phyloP scores from a whole-genome alignment of 441 rosid species.

The Biscutella laevigata region DNA sequence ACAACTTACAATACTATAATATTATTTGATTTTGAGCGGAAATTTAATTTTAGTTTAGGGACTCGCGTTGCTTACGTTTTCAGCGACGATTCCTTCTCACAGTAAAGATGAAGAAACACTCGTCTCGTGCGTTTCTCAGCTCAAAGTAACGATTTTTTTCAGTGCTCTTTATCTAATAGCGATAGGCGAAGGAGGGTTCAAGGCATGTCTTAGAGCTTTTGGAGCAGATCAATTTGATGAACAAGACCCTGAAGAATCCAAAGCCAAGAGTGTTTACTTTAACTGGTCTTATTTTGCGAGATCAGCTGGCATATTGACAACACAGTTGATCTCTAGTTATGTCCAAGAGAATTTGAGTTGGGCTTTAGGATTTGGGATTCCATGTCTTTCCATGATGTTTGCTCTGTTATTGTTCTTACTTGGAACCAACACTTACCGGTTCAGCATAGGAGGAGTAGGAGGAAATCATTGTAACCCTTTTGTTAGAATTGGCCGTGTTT shows the following conservation, averaged over 20 bases:
- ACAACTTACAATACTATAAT: too few species aligned
- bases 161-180: conserved; percentile 46
- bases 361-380: conserved; percentile 46
- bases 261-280: conserved; percentile 44
- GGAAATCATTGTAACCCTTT: conserved; percentile 24
- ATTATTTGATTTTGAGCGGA: too few species aligned
- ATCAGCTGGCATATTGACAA: conserved; percentile 22
- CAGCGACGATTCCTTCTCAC: conserved; percentile 32
- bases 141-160: conserved; percentile 33
- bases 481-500: conserved; percentile 34
- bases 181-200: conserved; percentile 41
- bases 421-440: conserved; percentile 37
- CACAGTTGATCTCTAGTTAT: conserved; percentile 28
- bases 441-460: conserved; percentile 3
- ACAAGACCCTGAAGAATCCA: conserved; percentile 34
- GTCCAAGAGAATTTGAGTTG: conserved; percentile 49
- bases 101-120: conserved; percentile 22
- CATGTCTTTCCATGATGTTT: conserved; percentile 33
- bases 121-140: conserved; percentile 15
- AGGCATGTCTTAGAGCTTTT: conserved; percentile 50
- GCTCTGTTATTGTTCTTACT: conserved; percentile 32
- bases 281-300: conserved; percentile 49
- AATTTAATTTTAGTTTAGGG: conserved; percentile 38
- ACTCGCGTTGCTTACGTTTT: conserved; percentile 39
- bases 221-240: conserved; percentile 61